phyloP scores from a whole-genome alignment of 2,329 filamentous ascomycete species.

The Fusarium caatingaense region DNA sequence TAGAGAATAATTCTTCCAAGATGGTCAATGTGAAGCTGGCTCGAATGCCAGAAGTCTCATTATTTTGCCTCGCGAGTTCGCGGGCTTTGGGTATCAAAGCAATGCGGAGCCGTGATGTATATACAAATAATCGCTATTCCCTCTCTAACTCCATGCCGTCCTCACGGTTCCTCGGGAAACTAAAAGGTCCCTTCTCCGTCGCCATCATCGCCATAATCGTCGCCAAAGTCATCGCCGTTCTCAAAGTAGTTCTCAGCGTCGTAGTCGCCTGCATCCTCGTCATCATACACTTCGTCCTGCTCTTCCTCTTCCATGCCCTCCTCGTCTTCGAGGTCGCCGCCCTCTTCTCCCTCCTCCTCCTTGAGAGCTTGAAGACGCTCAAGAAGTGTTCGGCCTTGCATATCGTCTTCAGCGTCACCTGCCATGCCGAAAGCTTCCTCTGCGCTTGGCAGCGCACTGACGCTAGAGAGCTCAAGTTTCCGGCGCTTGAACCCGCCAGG shows the following conservation, averaged over 20 bases:
- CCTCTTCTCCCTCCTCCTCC: slow-evolving; percentile 64
- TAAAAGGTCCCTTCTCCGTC: slow-evolving; percentile 60
- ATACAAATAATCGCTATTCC: slow-evolving; percentile 36
- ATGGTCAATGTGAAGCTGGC: not conserved
- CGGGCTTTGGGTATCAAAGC: slow-evolving; percentile 47
- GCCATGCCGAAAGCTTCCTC: slow-evolving; percentile 62
- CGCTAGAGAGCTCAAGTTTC: slow-evolving; percentile 58
- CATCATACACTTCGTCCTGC: slow-evolving; percentile 64
- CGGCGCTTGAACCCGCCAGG: slow-evolving; percentile 57
- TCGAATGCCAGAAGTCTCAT: slow-evolving; percentile 7
- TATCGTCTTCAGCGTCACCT: slow-evolving; percentile 40
- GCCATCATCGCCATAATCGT: slow-evolving; percentile 64
- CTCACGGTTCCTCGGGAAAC: not conserved
- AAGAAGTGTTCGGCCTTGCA: slow-evolving; percentile 54
- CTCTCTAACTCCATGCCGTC: slow-evolving; percentile 7
- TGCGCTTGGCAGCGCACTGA: slow-evolving; percentile 61
- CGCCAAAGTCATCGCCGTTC: slow-evolving; percentile 65
- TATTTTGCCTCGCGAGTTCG: slow-evolving; percentile 38
- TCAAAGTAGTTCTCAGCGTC: slow-evolving; percentile 72
- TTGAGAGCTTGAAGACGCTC: slow-evolving; percentile 60
- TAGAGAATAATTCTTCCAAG: too few relatives aligned
- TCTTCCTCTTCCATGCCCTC: slow-evolving; percentile 60
- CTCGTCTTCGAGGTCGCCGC: slow-evolving; percentile 62
- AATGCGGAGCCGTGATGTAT: slow-evolving; percentile 31
- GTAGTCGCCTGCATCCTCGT: slow-evolving; percentile 71